Percentiles rank a stretch among this genome's conserved stretches.
These are phyloP conservation scores for Sarcomyxa edulis DNA, from an alignment of 768 basidiomycete species.

Conservation along the genomic window DNA sequence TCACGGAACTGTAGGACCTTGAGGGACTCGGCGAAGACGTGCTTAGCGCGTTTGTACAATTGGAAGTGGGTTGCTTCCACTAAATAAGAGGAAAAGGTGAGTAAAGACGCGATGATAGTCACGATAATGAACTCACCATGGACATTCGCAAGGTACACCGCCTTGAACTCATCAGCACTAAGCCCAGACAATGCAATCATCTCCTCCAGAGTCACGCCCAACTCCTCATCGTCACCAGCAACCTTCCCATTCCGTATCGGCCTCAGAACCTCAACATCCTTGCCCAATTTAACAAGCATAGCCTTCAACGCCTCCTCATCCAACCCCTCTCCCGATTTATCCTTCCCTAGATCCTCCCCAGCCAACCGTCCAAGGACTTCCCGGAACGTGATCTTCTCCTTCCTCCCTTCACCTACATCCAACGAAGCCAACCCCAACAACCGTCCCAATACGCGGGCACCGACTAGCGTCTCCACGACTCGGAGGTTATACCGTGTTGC, in stretches of 20 bases:
- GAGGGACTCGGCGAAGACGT: conserved; percentile 76
- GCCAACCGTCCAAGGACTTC: conserved; percentile 59
- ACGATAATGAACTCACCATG: conserved; percentile 48
- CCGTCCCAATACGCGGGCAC: conserved; percentile 67
- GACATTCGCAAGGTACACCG: conserved; percentile 75
- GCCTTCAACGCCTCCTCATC: conserved; percentile 38
- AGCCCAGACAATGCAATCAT: conserved; percentile 68
- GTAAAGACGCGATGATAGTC: conserved; percentile 5
- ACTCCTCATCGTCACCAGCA: conserved; percentile 30
- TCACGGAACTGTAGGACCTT: conserved; percentile 77
- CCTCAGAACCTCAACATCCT: conserved; percentile 48
- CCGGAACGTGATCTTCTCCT: conserved; percentile 57
- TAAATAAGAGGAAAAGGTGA: conserved; percentile 28
- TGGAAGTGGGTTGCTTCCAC: conserved; percentile 81
- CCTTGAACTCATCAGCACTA: conserved; percentile 45
- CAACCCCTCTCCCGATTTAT: conserved; percentile 37
- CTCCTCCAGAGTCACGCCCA: conserved; percentile 68
- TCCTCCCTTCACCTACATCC: conserved; percentile 20
- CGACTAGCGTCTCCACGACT: conserved; percentile 85
- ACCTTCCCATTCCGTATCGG: too few species aligned
- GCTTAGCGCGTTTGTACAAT: conserved; percentile 76
- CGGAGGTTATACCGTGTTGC: conserved; percentile 83
- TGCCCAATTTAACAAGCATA: conserved; percentile 41
- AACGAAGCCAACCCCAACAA: conserved; percentile 38
- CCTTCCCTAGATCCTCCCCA: conserved; percentile 31